These are phyloP conservation scores for Hirsutella rhossiliensis DNA, from an alignment of 2,329 filamentous ascomycete species.

Conservation along the genomic window DNA sequence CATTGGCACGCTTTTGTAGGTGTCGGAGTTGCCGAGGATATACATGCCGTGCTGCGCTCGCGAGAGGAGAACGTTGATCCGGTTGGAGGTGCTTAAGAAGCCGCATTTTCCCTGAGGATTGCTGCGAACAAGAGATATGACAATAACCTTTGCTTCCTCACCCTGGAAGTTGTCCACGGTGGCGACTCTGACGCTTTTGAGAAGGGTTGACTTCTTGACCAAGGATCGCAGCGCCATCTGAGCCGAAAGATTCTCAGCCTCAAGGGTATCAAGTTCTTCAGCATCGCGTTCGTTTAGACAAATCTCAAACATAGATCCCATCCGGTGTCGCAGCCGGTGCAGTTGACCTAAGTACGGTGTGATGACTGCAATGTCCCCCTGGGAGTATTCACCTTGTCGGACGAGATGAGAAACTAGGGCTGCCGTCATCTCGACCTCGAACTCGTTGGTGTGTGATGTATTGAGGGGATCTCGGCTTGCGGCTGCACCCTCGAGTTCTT, in stretches of 20 bases:
- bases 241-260: slow-evolving; percentile 7
- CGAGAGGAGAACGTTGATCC: slow-evolving; percentile 57
- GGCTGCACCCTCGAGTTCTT: slow-evolving; percentile 27
- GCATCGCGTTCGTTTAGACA: slow-evolving; percentile 50
- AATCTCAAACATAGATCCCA: slow-evolving; percentile 44
- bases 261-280: slow-evolving; percentile 34
- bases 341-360: slow-evolving; percentile 53
- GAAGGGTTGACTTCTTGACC: slow-evolving; percentile 22
- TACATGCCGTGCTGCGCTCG: slow-evolving; percentile 60
- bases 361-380: slow-evolving; percentile 55
- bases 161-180: slow-evolving; percentile 71
- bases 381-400: slow-evolving; percentile 47
- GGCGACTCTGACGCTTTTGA: slow-evolving; percentile 40
- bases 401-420: slow-evolving; percentile 54
- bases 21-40: slow-evolving; percentile 54
- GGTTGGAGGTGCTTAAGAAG: slow-evolving; percentile 53
- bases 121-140: slow-evolving; percentile 60
- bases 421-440: slow-evolving; percentile 51
- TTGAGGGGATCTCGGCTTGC: slow-evolving; percentile 17
- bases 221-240: slow-evolving; percentile 3
- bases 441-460: slow-evolving; percentile 41
- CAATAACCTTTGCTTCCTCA: slow-evolving; percentile 59
- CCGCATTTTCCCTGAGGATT: slow-evolving; percentile 47
- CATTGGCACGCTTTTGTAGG: slow-evolving; percentile 45
- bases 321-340: slow-evolving; percentile 31